Evolutionary conservation across 192 early-diverging fungal genomes (phyloP), one percentile per base, ranked within the genome.

Genomic region (Podila minutissima): DNA sequence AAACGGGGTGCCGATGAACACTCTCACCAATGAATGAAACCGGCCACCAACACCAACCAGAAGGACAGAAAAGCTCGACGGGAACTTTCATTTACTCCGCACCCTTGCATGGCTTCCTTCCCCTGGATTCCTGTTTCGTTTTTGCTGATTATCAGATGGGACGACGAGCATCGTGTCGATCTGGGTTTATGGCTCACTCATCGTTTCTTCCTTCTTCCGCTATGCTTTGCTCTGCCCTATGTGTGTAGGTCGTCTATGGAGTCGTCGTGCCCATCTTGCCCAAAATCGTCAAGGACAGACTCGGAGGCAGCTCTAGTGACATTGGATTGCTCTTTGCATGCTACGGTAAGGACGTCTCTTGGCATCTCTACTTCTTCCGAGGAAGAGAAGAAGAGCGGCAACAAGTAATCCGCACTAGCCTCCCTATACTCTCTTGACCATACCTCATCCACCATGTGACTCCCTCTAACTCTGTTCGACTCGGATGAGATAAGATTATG

Each of bases 281-380:
- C 20, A 83, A 88, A 28, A 87, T 94, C 7, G 86, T 94, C 3
- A 82, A 86, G 61, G 88, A 91, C 11, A 75, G 87, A 60, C 85
- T 91, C 46, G 85, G 85, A 26, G 86, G 88, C 64, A 83, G 84
- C 67, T 86, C 87, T 13, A 81, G 82, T 10, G 82, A 86, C 49
- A 88, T 91, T 38, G 93, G 93, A 5, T 78, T 94, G 22, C 85
- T 94, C 31, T 92, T 93, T 75, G 92, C 91, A 20, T 88, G 86
- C 70, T 93, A 92, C 74, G 93, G 89, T 89, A 89, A 67, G 53
- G 53, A 24, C 22, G 0, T 22, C 53, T 55, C 53, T 55, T 55
- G 19, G 50, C 19, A n/a, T 22, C 8, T 53, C 35, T 55, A 10
- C 17, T 55, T 58, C 28, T 9, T 29, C 41, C 38, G 5, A 19